Evolutionary conservation across 1,284 basidiomycete genomes (phyloP).

Genomic region (Cutaneotrichosporon cyanovorans): DNA sequence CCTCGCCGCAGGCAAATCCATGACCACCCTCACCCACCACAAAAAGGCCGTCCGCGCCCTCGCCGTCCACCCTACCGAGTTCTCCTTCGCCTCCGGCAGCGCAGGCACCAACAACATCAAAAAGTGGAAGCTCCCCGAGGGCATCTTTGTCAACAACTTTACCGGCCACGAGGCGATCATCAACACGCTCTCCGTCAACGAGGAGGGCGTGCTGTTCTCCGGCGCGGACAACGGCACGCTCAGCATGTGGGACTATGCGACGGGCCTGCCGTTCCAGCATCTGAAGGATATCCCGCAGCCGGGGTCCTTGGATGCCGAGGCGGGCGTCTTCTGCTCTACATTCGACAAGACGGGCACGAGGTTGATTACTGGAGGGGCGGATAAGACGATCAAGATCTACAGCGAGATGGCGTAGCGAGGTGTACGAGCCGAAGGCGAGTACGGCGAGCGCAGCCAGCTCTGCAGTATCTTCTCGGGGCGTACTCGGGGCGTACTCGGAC

Average conservation of each 20-base stretch:
- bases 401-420: constrained; percentile 38
- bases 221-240: constrained; percentile 86
- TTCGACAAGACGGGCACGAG: constrained; percentile 94
- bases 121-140: constrained; percentile 98
- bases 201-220: constrained; percentile 94
- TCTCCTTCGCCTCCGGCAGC: constrained; percentile 87
- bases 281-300: constrained; percentile 92
- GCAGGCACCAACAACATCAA: constrained; percentile 98
- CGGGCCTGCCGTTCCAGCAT: constrained; percentile 90
- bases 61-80: constrained; percentile 91
- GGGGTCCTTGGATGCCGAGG: constrained; percentile 94
- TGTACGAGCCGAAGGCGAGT: neutral
- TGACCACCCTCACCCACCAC: constrained; percentile 93
- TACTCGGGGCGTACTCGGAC: too few relatives aligned
- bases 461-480: too few relatives aligned
- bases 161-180: constrained; percentile 93
- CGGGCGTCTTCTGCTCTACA: constrained; percentile 80
- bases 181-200: constrained; percentile 88
- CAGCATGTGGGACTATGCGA: constrained; percentile 88
- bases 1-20: constrained; percentile 93
- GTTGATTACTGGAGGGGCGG: constrained; percentile 90
- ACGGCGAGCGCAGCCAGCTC: too few relatives aligned
- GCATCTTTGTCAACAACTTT: constrained; percentile 91
- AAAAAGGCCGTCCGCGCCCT: constrained; percentile 94
- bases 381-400: constrained; percentile 86